These are phyloP conservation scores for Orbilia oligospora DNA, from an alignment of 2,329 filamentous ascomycete species.

Conservation along the genomic window DNA sequence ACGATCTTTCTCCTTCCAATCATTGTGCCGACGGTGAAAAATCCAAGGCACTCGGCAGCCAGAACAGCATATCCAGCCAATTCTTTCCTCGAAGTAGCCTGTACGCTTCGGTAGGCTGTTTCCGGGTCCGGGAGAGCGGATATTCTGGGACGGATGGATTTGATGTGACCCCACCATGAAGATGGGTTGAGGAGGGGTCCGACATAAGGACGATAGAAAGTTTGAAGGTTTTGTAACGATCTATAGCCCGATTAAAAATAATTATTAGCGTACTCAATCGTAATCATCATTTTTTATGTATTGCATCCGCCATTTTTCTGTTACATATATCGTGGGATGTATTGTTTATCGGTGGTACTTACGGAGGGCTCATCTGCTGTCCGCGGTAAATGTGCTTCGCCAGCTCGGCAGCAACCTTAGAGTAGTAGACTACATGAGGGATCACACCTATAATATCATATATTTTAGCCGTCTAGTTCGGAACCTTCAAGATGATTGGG, in stretches of 20 bases:
- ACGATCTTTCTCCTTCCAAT: conserved; percentile 95
- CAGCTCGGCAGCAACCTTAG: conserved; percentile 87
- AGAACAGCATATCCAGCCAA: conserved; percentile 82
- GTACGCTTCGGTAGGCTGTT: conserved; percentile 74
- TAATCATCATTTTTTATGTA: not conserved
- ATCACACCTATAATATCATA: conserved; percentile 76
- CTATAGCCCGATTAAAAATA: conserved; percentile 6
- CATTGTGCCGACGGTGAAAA: conserved; percentile 98
- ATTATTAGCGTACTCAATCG: not conserved
- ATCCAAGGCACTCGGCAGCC: conserved; percentile 87
- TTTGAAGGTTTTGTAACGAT: conserved; percentile 51
- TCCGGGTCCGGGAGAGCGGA: conserved; percentile 71
- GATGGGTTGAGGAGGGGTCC: conserved; percentile 50
- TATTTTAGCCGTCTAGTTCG: conserved; percentile 19
- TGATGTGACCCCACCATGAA: conserved; percentile 58
- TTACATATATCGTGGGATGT: not conserved
- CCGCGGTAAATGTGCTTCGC: conserved; percentile 87
- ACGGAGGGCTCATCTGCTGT: conserved; percentile 96
- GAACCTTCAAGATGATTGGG: not conserved
- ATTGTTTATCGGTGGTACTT: conserved; percentile 69
- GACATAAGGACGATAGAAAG: conserved; percentile 47
- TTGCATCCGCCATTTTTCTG: not conserved
- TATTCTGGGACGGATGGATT: conserved; percentile 67
- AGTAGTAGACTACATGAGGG: conserved; percentile 91
- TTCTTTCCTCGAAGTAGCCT: conserved; percentile 80